Percentiles rank a stretch among this genome's conserved stretches.
Conservation (phyloP, 495 filamentous ascomycete genomes). For the Xylona heveae region DNA sequence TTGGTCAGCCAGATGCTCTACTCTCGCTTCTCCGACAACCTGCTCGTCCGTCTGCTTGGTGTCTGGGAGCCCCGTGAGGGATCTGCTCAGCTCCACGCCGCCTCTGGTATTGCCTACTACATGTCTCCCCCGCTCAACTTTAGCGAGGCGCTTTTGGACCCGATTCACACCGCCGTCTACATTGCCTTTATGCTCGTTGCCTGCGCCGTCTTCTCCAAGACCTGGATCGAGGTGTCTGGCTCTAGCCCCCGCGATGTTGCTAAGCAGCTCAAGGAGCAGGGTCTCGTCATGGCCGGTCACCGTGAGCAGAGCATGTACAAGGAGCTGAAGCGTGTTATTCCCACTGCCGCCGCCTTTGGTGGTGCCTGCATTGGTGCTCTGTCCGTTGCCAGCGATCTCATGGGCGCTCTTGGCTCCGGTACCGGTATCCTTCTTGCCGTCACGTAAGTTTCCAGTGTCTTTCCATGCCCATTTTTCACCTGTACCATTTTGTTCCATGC, state of each 20-base stretch:
- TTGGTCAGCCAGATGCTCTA: constrained; percentile 97
- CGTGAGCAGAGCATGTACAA: constrained; percentile 99
- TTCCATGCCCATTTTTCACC: too few species aligned
- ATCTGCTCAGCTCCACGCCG: constrained; percentile 80
- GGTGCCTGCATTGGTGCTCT: constrained; percentile 98
- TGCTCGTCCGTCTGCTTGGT: constrained; percentile 87
- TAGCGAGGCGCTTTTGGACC: constrained; percentile 86
- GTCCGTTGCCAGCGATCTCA: constrained; percentile 83
- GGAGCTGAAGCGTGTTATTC: constrained; percentile 97
- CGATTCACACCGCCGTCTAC: constrained; percentile 90
- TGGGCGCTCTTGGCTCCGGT: constrained; percentile 89
- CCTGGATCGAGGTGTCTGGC: constrained; percentile 98
- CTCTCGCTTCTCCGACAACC: constrained; percentile 94
- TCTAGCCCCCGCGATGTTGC: constrained; percentile 94
- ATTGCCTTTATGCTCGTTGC: constrained; percentile 92
- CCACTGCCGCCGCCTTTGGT: constrained; percentile 93
- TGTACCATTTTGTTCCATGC: constrained; percentile 5
- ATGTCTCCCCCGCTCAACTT: constrained; percentile 98
- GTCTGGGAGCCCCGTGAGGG: constrained; percentile 97
- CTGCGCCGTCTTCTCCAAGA: constrained; percentile 98
- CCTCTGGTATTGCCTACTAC: constrained; percentile 91
- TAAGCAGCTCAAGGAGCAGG: constrained; percentile 99
- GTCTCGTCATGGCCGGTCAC: constrained; percentile 97
- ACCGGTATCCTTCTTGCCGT: constrained; percentile 97
- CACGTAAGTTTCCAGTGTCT: constrained; percentile 52